Percentiles rank a stretch among this genome's conserved stretches.
phyloP scores from a whole-genome alignment of 2,329 filamentous ascomycete species.

The Microdochium bolleyi region DNA sequence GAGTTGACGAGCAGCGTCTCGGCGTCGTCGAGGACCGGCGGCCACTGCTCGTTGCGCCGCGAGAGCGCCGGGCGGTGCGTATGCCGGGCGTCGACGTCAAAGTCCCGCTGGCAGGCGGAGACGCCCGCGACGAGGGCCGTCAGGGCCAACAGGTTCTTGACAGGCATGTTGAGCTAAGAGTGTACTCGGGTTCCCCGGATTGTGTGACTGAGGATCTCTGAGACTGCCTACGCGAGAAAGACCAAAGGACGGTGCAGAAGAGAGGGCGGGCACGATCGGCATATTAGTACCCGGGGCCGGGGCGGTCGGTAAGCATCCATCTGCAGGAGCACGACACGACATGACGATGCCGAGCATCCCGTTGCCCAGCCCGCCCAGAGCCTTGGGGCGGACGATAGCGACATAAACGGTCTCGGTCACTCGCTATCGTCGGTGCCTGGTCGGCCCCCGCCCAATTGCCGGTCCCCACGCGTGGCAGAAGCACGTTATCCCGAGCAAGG shows the following conservation, averaged over 20 bases:
- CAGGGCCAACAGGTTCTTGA: not conserved
- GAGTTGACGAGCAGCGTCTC: conserved; percentile 16
- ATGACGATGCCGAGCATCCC: not conserved
- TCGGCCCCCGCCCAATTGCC: not conserved
- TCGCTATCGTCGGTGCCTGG: not conserved
- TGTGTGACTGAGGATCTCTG: not conserved
- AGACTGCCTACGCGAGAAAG: not conserved
- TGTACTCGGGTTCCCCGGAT: not conserved
- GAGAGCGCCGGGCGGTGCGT: conserved; percentile 21
- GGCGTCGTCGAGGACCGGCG: conserved; percentile 18
- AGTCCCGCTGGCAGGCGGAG: conserved; percentile 20
- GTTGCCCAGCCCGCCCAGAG: not conserved
- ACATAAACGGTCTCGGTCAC: not conserved
- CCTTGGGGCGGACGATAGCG: not conserved
- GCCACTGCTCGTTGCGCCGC: conserved; percentile 24
- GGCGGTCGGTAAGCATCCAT: too few relatives aligned
- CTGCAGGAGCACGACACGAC: not conserved
- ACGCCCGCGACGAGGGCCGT: conserved; percentile 11
- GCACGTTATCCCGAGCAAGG: not conserved
- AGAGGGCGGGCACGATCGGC: not conserved
- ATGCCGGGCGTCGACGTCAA: conserved; percentile 15
- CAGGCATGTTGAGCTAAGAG: not conserved
- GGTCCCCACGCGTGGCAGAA: not conserved
- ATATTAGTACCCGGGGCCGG: not conserved
- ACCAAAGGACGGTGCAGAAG: not conserved